Percentiles rank a stretch among this genome's conserved stretches.
These are phyloP conservation scores for Podospora pseudocomata DNA, from an alignment of 495 filamentous ascomycete species.

Conservation along the genomic window DNA sequence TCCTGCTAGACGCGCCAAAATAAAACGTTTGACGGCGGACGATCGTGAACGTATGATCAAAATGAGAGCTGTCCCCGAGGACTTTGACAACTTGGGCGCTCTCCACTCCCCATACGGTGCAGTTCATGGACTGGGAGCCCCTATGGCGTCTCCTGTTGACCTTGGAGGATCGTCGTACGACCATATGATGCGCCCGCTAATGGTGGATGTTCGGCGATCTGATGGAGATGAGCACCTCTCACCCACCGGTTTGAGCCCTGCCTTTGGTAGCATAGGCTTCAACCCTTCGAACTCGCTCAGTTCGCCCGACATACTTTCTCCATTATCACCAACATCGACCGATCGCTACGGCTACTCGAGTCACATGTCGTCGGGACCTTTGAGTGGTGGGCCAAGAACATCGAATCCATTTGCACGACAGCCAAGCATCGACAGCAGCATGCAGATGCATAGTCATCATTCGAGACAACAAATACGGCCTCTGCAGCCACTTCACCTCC, in stretches of 20 bases:
- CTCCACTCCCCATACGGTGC: constrained; percentile 71
- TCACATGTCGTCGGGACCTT: constrained; percentile 44
- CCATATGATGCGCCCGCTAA: constrained; percentile 57
- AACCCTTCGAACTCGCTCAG: constrained; percentile 45
- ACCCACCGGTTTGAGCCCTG: constrained; percentile 58
- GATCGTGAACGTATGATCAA: constrained; percentile 93
- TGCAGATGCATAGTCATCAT: constrained; percentile 44
- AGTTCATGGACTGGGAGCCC: constrained; percentile 52
- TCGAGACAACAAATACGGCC: constrained; percentile 44
- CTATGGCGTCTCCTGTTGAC: constrained; percentile 56
- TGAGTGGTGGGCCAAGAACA: constrained; percentile 48
- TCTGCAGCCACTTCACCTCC: constrained; percentile 56
- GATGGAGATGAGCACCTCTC: constrained; percentile 57
- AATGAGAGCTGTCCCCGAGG: constrained; percentile 83
- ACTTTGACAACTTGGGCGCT: constrained; percentile 89
- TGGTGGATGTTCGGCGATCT: constrained; percentile 57
- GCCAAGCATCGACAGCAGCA: constrained; percentile 44
- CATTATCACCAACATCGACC: constrained; percentile 48
- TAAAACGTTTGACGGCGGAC: constrained; percentile 89
- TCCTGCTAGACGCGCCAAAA: constrained; percentile 75
- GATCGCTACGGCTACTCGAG: constrained; percentile 52
- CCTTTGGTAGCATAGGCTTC: constrained; percentile 60
- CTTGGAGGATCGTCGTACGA: constrained; percentile 48
- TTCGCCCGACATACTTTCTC: constrained; percentile 51
- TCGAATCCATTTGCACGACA: constrained; percentile 56